Evolutionary conservation across 441 rosid species (phyloP).

Genomic region (Iberis amara): DNA sequence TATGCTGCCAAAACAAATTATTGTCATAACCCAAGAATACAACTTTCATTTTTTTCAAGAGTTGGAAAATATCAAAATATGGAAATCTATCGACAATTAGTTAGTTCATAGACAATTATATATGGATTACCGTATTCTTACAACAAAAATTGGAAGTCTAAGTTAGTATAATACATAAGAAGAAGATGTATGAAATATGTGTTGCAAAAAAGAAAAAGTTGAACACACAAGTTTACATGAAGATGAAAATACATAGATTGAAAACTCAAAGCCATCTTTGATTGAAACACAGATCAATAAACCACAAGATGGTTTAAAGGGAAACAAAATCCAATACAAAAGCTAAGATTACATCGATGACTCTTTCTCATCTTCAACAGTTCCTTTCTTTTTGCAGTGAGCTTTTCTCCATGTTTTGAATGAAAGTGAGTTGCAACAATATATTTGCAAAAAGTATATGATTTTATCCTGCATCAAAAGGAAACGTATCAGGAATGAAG

Average conservation of each 20-base stretch:
- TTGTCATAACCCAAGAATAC: constrained; percentile 41
- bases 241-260: constrained; percentile 2
- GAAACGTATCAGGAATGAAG: too few relatives aligned
- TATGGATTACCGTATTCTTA: too few relatives aligned
- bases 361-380: constrained; percentile 58
- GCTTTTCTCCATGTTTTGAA: constrained; percentile 44
- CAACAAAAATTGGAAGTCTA: too few relatives aligned
- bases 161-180: too few relatives aligned
- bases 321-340: neutral
- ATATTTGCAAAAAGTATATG: too few relatives aligned
- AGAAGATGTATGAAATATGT: too few relatives aligned
- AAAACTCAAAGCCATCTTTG: neutral
- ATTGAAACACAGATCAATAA: neutral
- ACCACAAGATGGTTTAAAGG: neutral
- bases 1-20: constrained; percentile 45
- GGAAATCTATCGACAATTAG: too few relatives aligned
- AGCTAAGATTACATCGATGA: constrained; percentile 44
- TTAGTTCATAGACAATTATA: too few relatives aligned
- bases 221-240: constrained; percentile 4
- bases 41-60: neutral
- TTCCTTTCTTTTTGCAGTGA: constrained; percentile 46
- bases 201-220: too few relatives aligned
- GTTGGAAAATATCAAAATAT: too few relatives aligned
- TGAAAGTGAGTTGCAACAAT: too few relatives aligned
- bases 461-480: too few relatives aligned